Evolutionary conservation across 495 filamentous ascomycete genomes (phyloP).

Genomic region (Lophiotrema nucula): DNA sequence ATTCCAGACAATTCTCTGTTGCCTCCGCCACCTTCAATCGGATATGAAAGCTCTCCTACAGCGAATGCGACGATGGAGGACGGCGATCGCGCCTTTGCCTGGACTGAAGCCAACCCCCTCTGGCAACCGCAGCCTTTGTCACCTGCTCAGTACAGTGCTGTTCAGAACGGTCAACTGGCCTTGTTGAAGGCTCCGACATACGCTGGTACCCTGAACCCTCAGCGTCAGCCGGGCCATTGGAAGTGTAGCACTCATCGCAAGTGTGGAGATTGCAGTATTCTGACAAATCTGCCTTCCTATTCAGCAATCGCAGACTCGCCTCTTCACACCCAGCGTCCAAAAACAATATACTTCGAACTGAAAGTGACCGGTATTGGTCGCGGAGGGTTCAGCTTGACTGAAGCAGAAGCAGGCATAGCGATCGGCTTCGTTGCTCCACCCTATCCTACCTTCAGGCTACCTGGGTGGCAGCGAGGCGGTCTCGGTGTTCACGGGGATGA

Average conservation of each 20-base stretch:
- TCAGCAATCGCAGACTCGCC: slow-evolving; percentile 67
- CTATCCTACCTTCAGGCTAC: slow-evolving; percentile 83
- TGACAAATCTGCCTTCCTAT: slow-evolving; percentile 74
- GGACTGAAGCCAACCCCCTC: slow-evolving; percentile 66
- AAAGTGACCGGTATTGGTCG: slow-evolving; percentile 50
- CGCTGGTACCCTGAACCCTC: slow-evolving; percentile 43
- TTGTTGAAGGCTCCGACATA: slow-evolving; percentile 51
- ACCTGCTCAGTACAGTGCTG: slow-evolving; percentile 46
- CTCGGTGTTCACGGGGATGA: slow-evolving; percentile 91
- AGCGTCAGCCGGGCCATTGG: slow-evolving; percentile 45
- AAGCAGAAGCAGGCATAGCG: slow-evolving; percentile 62
- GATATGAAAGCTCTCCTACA: slow-evolving; percentile 63
- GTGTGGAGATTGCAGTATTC: slow-evolving; percentile 54
- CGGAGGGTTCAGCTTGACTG: slow-evolving; percentile 26
- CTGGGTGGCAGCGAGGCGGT: slow-evolving; percentile 85
- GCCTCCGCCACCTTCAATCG: slow-evolving; percentile 75
- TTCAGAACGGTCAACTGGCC: slow-evolving; percentile 47
- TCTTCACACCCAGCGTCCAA: slow-evolving; percentile 50
- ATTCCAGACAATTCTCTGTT: slow-evolving; percentile 78
- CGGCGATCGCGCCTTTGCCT: slow-evolving; percentile 69
- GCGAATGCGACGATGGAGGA: slow-evolving; percentile 72
- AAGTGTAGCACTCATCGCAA: slow-evolving; percentile 43
- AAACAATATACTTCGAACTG: slow-evolving; percentile 80
- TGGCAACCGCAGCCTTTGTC: slow-evolving; percentile 50
- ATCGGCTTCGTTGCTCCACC: slow-evolving; percentile 78